A percentile compares a stretch with the other conserved stretches of the same genome.
These are phyloP conservation scores for Aquilaria malaccensis DNA, from an alignment of 345 rosid species.

Conservation along the genomic window DNA sequence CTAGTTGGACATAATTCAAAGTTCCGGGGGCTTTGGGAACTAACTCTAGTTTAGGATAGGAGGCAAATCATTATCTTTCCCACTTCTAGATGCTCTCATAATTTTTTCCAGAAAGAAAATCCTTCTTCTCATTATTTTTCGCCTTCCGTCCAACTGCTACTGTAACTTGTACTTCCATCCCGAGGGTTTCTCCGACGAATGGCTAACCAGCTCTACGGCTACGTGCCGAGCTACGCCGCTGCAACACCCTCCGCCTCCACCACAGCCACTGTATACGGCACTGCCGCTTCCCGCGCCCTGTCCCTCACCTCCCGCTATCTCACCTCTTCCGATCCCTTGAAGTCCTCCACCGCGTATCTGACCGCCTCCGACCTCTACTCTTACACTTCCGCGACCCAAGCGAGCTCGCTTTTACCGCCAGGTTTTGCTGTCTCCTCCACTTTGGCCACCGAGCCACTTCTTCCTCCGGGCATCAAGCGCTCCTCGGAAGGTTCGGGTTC, in stretches of 20 bases:
- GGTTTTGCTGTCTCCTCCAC: conserved; percentile 29
- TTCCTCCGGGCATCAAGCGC: conserved; percentile 47
- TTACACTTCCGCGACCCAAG: conserved; percentile 28
- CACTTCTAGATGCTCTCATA: too few relatives aligned
- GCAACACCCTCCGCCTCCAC: conserved; percentile 22
- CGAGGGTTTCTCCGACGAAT: conserved; percentile 32
- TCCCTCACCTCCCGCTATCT: conserved; percentile 20
- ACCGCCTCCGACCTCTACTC: conserved; percentile 12
- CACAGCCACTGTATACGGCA: background rate
- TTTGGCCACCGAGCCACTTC: conserved; percentile 33
- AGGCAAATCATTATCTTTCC: too few relatives aligned
- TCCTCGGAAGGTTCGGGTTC: conserved; percentile 41
- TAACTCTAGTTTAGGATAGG: too few relatives aligned
- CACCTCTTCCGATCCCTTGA: conserved; percentile 14
- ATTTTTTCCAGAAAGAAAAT: too few relatives aligned
- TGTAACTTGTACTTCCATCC: too few relatives aligned
- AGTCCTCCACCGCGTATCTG: conserved; percentile 5
- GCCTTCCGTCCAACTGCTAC: too few relatives aligned
- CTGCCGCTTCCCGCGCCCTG: conserved; percentile 18
- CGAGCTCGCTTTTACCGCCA: conserved; percentile 25
- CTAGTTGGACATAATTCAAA: too few relatives aligned
- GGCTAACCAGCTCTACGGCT: conserved; percentile 39
- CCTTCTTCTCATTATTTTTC: too few relatives aligned
- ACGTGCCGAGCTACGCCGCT: conserved; percentile 24
- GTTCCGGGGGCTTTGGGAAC: too few relatives aligned